Evolutionary conservation across 129 eudicot genomes (phyloP).

Genomic region (Lactuca saligna): DNA sequence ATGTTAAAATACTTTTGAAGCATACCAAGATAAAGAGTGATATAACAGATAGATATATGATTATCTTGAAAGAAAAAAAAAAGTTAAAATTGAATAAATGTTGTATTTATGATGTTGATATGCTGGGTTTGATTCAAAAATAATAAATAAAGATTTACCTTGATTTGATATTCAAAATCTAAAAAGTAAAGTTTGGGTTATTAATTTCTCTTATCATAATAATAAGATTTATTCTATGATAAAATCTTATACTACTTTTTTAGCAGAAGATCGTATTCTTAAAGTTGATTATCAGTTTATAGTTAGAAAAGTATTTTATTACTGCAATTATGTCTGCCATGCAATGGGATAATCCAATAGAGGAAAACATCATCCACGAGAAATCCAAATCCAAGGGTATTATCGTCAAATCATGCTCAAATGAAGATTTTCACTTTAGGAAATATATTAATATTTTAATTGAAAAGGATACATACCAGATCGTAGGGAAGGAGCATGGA

Average conservation of each 20-base stretch:
- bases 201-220: no score
- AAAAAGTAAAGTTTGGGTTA: no score
- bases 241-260: background rate
- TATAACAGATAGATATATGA: no score
- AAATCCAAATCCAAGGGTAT: constrained; percentile 7
- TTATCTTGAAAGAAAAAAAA: no score
- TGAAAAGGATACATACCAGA: constrained; percentile 43
- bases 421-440: background rate
- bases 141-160: no score
- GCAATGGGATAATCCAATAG: background rate
- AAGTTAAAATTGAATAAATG: no score
- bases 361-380: background rate
- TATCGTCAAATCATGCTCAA: background rate
- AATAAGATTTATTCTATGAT: no score
- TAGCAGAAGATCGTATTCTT: background rate
- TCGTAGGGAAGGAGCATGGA: constrained; percentile 92
- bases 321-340: background rate
- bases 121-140: no score
- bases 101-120: no score
- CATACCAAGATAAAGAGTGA: no score
- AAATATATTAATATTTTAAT: background rate
- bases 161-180: no score
- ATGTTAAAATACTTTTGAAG: no score
- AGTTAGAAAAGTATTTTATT: background rate
- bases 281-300: background rate